phyloP scores from a whole-genome alignment of 2,329 filamentous ascomycete genomes.

The Sporothrix brasiliensis region DNA sequence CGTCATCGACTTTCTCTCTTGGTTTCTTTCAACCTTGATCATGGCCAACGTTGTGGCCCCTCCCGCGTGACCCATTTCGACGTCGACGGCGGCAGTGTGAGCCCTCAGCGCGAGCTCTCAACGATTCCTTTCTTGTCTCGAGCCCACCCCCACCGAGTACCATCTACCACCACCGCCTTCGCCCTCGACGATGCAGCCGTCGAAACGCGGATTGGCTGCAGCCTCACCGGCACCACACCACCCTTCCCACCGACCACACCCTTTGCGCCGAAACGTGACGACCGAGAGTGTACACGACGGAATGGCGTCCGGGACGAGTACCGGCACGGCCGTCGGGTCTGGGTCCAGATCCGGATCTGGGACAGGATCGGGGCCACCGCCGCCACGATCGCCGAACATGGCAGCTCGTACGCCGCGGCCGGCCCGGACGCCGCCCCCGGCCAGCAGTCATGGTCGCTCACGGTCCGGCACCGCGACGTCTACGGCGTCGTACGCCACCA shows the following conservation, averaged over 20 bases:
- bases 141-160: neutral
- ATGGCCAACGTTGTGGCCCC: neutral
- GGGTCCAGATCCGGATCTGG: too few species aligned
- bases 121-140: too few species aligned
- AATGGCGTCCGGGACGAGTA: neutral
- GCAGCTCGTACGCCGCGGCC: constrained; percentile 1
- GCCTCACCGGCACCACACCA: constrained; percentile 1
- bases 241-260: neutral
- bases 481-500: neutral
- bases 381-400: neutral
- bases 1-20: constrained; percentile 6
- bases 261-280: constrained; percentile 15
- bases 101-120: neutral
- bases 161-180: neutral
- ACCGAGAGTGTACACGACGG: constrained; percentile 7
- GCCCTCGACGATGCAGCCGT: constrained; percentile 10
- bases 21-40: neutral
- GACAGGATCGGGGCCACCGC: neutral
- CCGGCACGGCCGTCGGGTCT: neutral
- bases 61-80: neutral
- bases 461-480: constrained; percentile 23
- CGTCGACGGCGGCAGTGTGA: neutral
- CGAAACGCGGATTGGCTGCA: constrained; percentile 10
- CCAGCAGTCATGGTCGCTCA: neutral
- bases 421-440: neutral